Conservation (phyloP, 257 asterid species). For the Nicotiana knightiana region DNA sequence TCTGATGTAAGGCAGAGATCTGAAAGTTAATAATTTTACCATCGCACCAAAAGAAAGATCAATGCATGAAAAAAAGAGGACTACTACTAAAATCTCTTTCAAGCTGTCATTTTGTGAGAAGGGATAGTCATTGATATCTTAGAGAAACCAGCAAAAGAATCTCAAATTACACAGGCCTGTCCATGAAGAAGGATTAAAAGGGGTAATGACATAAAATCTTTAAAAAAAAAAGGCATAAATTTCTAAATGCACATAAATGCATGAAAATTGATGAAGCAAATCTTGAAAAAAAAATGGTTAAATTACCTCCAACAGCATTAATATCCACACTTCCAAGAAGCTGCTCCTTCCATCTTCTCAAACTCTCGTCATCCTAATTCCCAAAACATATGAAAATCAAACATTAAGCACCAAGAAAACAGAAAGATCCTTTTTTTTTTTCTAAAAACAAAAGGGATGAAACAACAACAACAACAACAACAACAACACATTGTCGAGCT, state of each 20-base stretch:
- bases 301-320: constrained; percentile 75
- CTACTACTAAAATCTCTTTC: not conserved
- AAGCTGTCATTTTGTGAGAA: not conserved
- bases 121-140: not conserved
- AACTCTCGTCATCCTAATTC: constrained; percentile 86
- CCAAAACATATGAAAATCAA: not conserved
- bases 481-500: no score
- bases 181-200: not conserved
- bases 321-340: constrained; percentile 90
- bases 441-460: not conserved
- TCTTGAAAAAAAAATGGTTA: not conserved
- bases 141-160: not conserved
- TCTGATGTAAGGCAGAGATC: not conserved
- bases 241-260: not conserved
- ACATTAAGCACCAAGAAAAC: not conserved
- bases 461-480: not conserved
- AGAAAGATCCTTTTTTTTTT: not conserved
- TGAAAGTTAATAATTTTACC: not conserved
- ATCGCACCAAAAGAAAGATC: not conserved
- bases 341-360: constrained; percentile 98
- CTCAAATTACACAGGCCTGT: not conserved
- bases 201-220: not conserved
- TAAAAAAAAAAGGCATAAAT: not conserved
- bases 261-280: not conserved
- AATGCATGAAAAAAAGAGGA: not conserved